phyloP scores from a whole-genome alignment of 1,284 basidiomycete genomes.

The Pyrrhoderma noxium region DNA sequence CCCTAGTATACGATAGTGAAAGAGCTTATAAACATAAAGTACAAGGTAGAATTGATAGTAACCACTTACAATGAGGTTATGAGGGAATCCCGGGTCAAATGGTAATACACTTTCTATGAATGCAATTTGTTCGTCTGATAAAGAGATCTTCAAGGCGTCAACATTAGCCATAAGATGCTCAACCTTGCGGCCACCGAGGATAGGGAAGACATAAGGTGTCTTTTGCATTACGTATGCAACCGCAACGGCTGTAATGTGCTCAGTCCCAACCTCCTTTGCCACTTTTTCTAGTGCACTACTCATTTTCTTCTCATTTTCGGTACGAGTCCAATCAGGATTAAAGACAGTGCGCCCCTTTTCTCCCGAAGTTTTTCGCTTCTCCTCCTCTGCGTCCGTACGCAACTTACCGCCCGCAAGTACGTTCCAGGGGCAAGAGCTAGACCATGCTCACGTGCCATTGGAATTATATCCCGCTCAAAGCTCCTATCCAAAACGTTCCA shows the following conservation, averaged over 20 bases:
- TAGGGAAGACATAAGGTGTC: conserved; percentile 41
- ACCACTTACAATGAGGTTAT: conserved; percentile 20
- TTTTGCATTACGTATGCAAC: conserved; percentile 46
- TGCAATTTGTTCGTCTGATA: conserved; percentile 22
- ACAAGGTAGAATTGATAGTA: not conserved
- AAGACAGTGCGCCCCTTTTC: conserved; percentile 34
- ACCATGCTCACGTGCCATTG: conserved; percentile 44
- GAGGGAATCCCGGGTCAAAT: conserved; percentile 28
- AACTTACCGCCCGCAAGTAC: conserved; percentile 43
- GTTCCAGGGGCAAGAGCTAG: conserved; percentile 45
- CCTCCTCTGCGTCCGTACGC: conserved; percentile 41
- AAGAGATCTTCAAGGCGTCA: conserved; percentile 21
- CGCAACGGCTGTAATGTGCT: conserved; percentile 26
- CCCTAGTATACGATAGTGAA: too few relatives aligned
- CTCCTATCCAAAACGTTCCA: conserved; percentile 44
- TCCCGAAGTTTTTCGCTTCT: conserved; percentile 32
- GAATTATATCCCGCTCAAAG: conserved; percentile 49
- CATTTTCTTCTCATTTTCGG: conserved; percentile 33
- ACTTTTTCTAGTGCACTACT: conserved; percentile 39
- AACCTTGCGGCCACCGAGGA: conserved; percentile 27
- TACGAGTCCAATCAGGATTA: conserved; percentile 34
- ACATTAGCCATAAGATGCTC: conserved; percentile 25
- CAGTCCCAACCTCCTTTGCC: conserved; percentile 30
- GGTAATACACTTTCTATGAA: conserved; percentile 15
- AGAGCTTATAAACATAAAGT: too few relatives aligned